Percentiles rank a stretch among this genome's conserved stretches.
These are phyloP conservation scores for Neobulgaria alba DNA, from an alignment of 2,329 filamentous ascomycete species.

Conservation along the genomic window DNA sequence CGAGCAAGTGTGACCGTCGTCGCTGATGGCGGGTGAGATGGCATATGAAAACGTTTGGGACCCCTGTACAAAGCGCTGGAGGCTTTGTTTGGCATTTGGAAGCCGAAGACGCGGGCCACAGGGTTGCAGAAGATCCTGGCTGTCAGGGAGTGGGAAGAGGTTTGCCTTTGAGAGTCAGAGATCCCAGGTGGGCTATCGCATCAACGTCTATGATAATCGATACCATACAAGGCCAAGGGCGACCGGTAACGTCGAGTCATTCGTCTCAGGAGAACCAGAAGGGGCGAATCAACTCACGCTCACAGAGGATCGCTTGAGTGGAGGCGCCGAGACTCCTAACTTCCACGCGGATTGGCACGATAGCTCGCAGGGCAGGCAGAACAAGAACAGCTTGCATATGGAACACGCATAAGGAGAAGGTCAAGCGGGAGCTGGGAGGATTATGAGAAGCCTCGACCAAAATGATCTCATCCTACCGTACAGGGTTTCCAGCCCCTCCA, in stretches of 20 bases:
- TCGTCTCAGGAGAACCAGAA: no score
- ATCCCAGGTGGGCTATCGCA: slow-evolving; percentile 10
- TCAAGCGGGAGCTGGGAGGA: not conserved
- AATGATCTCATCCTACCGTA: not conserved
- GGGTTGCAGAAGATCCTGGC: slow-evolving; percentile 14
- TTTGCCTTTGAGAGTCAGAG: no score
- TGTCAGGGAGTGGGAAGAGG: no score
- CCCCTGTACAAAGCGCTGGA: slow-evolving; percentile 15
- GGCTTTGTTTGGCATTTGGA: slow-evolving; percentile 14
- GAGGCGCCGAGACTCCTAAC: no score
- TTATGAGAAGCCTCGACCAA: not conserved
- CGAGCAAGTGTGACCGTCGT: not conserved
- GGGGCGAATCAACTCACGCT: no score
- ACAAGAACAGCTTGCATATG: no score
- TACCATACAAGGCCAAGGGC: slow-evolving; percentile 9
- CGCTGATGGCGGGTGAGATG: slow-evolving; percentile 8
- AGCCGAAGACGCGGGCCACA: slow-evolving; percentile 16
- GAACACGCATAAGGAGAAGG: no score
- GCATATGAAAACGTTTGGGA: slow-evolving; percentile 20
- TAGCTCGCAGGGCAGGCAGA: no score
- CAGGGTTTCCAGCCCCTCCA: not conserved
- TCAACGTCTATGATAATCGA: slow-evolving; percentile 11
- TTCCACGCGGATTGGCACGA: no score
- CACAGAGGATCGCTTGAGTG: no score
- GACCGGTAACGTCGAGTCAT: slow-evolving; percentile 16